Evolutionary conservation across 108 stramenopile genomes (phyloP), one percentile per base, ranked within the genome.

Genomic region (Asterionellopsis glacialis): DNA sequence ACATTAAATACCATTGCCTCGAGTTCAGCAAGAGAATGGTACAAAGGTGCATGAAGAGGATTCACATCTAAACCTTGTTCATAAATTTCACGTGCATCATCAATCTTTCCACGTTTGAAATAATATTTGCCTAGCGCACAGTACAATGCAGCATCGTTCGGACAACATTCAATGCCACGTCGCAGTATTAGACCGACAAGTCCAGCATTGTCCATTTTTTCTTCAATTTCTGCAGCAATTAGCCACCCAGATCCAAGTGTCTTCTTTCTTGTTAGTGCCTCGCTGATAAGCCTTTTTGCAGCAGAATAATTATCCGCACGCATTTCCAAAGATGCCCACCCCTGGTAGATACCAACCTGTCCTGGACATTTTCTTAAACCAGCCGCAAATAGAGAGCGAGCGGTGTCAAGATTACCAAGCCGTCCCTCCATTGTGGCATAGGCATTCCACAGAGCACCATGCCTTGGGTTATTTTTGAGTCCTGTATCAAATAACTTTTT

Each of bases 1-100:
- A 94, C 51, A 61, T 94, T 94, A 61, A 83, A 88, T 0, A 94
- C 70, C 13, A 70, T 61, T 26, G 93, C 93, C 72, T 94, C 93
- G 12, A 94, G 63, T 65, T 94, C 87, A 11, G 93, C 93, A 40
- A 89, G 70, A 12, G 87, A 85, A 64, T 94, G 90, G 41, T 94
- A 94, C 3, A 90, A 73, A 9, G 88, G 82, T 15, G 90, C 90
- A 66, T 90, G 62, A 41, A 81, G 33, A 9, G 88, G 90, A 58
- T 90, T 83, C 41, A 89, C 54, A 51, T 91, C 89, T 9, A 94
- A 68, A 14, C 87, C 90, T 48, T 79, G 74, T 48, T 91, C 88
- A 45, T 83, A 73, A 11, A 89, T 69, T 53, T 83, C 74, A 23
- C 90, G 68, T 43, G 79, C 87, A 27, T 80, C 75, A 53, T 83